Percentiles rank a stretch among this genome's conserved stretches.
Evolutionary conservation across 345 rosid genomes (phyloP).

Genomic region (Nephelium lappaceum): DNA sequence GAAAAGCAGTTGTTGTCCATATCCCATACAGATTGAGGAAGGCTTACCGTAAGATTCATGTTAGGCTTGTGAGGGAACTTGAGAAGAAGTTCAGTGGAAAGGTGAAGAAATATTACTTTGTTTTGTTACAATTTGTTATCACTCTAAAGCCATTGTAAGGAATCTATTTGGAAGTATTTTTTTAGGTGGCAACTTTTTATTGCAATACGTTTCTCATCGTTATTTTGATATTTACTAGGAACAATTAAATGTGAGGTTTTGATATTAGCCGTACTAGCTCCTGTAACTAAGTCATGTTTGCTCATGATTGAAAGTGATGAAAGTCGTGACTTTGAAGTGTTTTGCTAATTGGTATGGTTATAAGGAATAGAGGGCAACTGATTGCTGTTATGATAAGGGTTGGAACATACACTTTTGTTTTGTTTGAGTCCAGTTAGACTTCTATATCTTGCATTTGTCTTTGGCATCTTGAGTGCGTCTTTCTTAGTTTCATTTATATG

Average conservation of each 20-base stretch:
- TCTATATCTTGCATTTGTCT: background rate
- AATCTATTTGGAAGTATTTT: background rate
- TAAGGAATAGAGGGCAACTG: background rate
- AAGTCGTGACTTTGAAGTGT: background rate
- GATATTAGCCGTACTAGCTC: background rate
- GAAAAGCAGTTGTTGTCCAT: conserved; percentile 76
- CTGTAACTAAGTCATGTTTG: background rate
- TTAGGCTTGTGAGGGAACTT: conserved; percentile 84
- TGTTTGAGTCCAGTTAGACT: background rate
- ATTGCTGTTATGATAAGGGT: background rate
- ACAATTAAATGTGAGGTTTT: background rate
- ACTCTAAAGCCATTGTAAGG: background rate
- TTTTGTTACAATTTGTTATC: background rate
- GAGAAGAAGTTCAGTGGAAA: conserved; percentile 92
- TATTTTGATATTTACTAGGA: background rate
- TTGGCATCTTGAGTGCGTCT: background rate
- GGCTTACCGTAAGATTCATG: conserved; percentile 74
- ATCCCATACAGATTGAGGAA: conserved; percentile 85
- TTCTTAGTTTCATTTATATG: background rate
- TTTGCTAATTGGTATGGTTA: background rate
- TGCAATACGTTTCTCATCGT: background rate
- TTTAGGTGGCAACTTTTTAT: background rate
- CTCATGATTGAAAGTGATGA: background rate
- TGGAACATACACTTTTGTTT: background rate
- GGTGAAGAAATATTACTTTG: conserved; percentile 34